A percentile compares a stretch with the other conserved stretches of the same genome.
phyloP scores from a whole-genome alignment of 768 basidiomycete species.

The Chalciporus pseudorubinellus region DNA sequence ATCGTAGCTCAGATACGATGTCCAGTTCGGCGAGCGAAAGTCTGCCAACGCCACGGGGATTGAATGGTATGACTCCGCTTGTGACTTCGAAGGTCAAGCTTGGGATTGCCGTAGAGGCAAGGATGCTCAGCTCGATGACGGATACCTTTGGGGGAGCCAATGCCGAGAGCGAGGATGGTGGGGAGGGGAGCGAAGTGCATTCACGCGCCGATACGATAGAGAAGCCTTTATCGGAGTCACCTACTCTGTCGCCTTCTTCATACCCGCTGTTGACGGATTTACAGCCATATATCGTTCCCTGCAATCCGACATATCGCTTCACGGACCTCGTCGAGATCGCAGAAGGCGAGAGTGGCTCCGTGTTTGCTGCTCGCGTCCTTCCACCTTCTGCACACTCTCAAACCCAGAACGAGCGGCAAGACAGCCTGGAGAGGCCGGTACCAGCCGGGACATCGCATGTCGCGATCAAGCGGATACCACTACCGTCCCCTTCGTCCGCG shows the following conservation, averaged over 20 bases:
- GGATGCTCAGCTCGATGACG: constrained; percentile 29
- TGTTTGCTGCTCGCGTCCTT: constrained; percentile 45
- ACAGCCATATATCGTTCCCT: constrained; percentile 59
- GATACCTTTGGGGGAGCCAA: constrained; percentile 40
- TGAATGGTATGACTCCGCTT: constrained; percentile 5
- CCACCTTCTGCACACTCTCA: constrained; percentile 9
- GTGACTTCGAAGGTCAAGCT: constrained; percentile 7
- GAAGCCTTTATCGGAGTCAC: background rate
- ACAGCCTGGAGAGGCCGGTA: constrained; percentile 22
- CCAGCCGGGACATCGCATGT: constrained; percentile 43
- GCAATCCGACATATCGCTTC: constrained; percentile 65
- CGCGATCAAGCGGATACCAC: constrained; percentile 73
- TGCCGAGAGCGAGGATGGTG: constrained; percentile 7
- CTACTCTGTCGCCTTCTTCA: background rate
- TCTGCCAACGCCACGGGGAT: constrained; percentile 15
- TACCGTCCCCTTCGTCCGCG: constrained; percentile 41
- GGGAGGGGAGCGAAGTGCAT: constrained; percentile 2
- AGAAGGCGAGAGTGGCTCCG: constrained; percentile 79
- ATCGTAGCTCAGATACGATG: constrained; percentile 34
- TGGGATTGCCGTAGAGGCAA: constrained; percentile 24
- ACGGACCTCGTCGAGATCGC: constrained; percentile 73
- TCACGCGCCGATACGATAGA: background rate
- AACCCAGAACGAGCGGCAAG: background rate
- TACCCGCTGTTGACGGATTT: constrained; percentile 43
- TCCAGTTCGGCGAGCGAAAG: constrained; percentile 34